These are phyloP conservation scores for Euphorbia pulcherrima DNA, from an alignment of 345 rosid genomes.

Conservation along the genomic window DNA sequence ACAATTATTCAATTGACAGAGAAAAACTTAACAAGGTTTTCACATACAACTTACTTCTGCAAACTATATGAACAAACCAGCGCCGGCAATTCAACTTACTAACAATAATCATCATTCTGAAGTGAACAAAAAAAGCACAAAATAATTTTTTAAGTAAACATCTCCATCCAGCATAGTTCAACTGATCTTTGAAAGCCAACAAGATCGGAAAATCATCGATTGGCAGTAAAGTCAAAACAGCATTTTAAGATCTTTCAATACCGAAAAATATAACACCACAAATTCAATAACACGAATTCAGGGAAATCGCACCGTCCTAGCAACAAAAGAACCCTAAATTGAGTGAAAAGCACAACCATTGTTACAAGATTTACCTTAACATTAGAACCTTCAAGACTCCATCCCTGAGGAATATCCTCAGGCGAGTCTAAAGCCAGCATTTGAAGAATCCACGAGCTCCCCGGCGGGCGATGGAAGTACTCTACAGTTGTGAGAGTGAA, in stretches of 20 bases:
- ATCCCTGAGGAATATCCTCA: slow-evolving; percentile 53
- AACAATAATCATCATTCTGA: no score
- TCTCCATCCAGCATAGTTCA: no score
- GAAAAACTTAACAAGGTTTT: background rate
- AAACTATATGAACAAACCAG: no score
- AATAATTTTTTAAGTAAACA: no score
- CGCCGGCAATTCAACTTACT: no score
- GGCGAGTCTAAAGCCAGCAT: slow-evolving; percentile 27
- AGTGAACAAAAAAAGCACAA: no score
- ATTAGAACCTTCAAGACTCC: slow-evolving; percentile 48
- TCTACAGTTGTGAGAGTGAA: no score
- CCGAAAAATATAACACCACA: background rate
- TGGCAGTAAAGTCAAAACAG: background rate
- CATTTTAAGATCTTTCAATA: background rate
- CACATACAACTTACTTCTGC: background rate
- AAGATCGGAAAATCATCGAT: no score
- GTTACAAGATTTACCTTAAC: slow-evolving; percentile 44
- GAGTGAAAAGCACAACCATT: background rate
- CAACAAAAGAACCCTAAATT: background rate
- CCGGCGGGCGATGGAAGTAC: background rate
- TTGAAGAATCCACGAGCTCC: background rate
- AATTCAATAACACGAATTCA: background rate
- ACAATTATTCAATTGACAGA: background rate
- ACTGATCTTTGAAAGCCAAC: no score
- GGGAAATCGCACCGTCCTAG: background rate